Percentiles rank a stretch among this genome's conserved stretches.
These are phyloP conservation scores for Lactarius hatsudake DNA, from an alignment of 768 basidiomycete genomes.

Conservation along the genomic window DNA sequence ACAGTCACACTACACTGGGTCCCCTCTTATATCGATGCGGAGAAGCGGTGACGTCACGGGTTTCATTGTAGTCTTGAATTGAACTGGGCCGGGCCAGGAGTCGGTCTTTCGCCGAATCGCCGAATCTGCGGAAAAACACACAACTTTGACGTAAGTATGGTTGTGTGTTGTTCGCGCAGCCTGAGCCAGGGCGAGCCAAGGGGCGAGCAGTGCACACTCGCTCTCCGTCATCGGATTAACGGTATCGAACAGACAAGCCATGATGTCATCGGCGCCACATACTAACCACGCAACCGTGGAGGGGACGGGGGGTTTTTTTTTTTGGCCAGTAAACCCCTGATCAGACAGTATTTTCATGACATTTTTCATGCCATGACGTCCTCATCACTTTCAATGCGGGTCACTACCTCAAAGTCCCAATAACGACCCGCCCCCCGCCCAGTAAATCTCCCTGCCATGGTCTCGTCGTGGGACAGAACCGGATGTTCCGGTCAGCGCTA, in stretches of 20 bases:
- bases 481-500: slow-evolving; percentile 44
- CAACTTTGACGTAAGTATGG: background rate
- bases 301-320: too few relatives aligned
- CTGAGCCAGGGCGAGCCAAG: too few relatives aligned
- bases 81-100: background rate
- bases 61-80: background rate
- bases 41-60: slow-evolving; percentile 24
- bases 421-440: slow-evolving; percentile 15
- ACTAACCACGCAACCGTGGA: too few relatives aligned
- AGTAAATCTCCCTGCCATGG: slow-evolving; percentile 9
- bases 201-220: too few relatives aligned
- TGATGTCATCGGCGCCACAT: too few relatives aligned
- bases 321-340: too few relatives aligned
- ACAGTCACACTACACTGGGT: background rate
- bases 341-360: background rate
- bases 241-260: too few relatives aligned
- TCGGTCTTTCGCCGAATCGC: background rate
- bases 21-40: slow-evolving; percentile 19
- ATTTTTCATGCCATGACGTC: too few relatives aligned
- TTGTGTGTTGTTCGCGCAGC: too few relatives aligned
- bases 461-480: background rate
- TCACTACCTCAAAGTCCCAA: background rate
- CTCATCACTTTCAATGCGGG: background rate
- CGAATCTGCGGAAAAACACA: background rate
- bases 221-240: too few relatives aligned